Percentiles rank a stretch among this genome's conserved stretches.
These are phyloP conservation scores for Aspergillus indologenus DNA, from an alignment of 495 filamentous ascomycete species.

Conservation along the genomic window DNA sequence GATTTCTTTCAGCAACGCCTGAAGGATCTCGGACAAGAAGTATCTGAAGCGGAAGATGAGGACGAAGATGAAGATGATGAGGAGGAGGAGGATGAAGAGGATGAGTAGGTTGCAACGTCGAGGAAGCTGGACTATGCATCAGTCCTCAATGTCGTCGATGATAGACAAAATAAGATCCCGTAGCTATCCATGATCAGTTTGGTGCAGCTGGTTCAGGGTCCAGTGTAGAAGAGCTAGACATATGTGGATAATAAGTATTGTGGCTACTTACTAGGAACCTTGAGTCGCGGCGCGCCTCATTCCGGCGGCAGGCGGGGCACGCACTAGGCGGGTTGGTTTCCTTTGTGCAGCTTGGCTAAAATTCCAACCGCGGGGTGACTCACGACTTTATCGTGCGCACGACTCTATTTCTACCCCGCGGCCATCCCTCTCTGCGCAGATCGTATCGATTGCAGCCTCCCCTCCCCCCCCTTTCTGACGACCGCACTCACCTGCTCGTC, in stretches of 20 bases:
- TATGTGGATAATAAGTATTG: no score
- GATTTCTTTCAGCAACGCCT: slow-evolving; percentile 59
- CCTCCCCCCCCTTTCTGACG: slow-evolving; percentile 4
- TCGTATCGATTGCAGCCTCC: slow-evolving; percentile 21
- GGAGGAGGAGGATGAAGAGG: slow-evolving; percentile 45
- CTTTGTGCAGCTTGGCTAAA: slow-evolving; percentile 23
- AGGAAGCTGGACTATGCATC: slow-evolving; percentile 28
- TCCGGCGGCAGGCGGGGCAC: slow-evolving; percentile 3
- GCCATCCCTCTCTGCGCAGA: slow-evolving; percentile 14
- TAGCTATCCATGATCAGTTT: no score
- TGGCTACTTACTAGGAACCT: no score
- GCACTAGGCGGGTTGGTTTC: neutral
- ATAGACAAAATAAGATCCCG: neutral
- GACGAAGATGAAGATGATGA: slow-evolving; percentile 63
- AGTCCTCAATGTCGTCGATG: neutral
- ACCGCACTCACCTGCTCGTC: slow-evolving; percentile 14
- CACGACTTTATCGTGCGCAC: slow-evolving; percentile 20
- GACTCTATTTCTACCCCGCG: slow-evolving; percentile 27
- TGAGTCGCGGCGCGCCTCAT: neutral
- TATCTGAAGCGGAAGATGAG: slow-evolving; percentile 77
- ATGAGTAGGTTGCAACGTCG: slow-evolving; percentile 1
- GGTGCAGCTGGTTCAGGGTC: no score
- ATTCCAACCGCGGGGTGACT: slow-evolving; percentile 35
- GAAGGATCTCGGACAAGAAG: slow-evolving; percentile 65
- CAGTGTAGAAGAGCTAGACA: no score